These are phyloP conservation scores for Boletus tomentosulus DNA, from an alignment of 768 basidiomycete species.

Conservation along the genomic window DNA sequence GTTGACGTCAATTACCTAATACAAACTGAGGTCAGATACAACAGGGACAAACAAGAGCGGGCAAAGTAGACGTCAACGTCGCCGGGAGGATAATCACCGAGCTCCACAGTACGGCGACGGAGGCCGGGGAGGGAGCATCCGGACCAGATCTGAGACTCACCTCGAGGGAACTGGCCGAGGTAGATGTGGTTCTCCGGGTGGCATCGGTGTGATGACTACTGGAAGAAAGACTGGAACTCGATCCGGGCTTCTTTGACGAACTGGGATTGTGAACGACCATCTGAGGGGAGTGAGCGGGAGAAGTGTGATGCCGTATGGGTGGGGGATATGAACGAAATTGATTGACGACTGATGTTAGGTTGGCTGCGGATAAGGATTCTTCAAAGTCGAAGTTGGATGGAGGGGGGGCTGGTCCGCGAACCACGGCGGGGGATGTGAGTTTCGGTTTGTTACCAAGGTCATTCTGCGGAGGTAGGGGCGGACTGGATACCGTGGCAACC, in stretches of 20 bases:
- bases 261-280: slow-evolving; percentile 3
- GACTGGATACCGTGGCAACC: slow-evolving; percentile 20
- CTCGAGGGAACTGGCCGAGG: slow-evolving; percentile 28
- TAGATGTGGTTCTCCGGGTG: slow-evolving; percentile 24
- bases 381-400: slow-evolving; percentile 25
- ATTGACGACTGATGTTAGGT: slow-evolving; percentile 30
- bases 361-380: slow-evolving; percentile 27
- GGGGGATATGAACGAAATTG: slow-evolving; percentile 29
- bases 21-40: slow-evolving; percentile 7
- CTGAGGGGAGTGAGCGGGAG: slow-evolving; percentile 10
- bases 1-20: slow-evolving; percentile 25
- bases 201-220: slow-evolving; percentile 25
- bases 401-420: slow-evolving; percentile 20
- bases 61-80: not conserved
- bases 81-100: slow-evolving; percentile 23
- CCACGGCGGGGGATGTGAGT: slow-evolving; percentile 14
- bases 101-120: slow-evolving; percentile 12
- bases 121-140: slow-evolving; percentile 14
- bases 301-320: slow-evolving; percentile 20
- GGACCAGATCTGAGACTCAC: slow-evolving; percentile 19
- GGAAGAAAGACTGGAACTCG: slow-evolving; percentile 23
- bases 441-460: not conserved
- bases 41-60: slow-evolving; percentile 14
- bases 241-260: slow-evolving; percentile 23
- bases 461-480: not conserved